Percentiles rank a stretch among this genome's conserved stretches.
Conservation (phyloP, 257 asterid species). For the Craterostigma plantagineum region DNA sequence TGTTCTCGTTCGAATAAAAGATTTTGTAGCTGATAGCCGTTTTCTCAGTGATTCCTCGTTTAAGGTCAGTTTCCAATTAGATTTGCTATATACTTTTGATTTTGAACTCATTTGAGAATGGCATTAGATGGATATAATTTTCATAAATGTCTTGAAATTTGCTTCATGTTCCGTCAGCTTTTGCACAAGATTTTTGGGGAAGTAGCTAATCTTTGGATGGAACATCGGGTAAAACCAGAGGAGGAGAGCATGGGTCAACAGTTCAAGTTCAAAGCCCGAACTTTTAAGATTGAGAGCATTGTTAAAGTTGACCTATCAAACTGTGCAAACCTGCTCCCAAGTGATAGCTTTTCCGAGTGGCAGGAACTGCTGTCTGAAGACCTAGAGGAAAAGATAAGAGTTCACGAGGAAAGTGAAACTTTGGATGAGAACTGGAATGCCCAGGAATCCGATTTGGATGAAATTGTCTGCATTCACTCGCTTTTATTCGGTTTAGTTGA, state of each 20-base stretch:
- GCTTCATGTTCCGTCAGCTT: slow-evolving; percentile 16
- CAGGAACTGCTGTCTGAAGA: slow-evolving; percentile 54
- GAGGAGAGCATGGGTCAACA: slow-evolving; percentile 34
- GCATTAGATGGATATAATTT: background rate
- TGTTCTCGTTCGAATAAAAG: slow-evolving; percentile 40
- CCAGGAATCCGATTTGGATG: slow-evolving; percentile 40
- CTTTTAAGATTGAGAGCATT: slow-evolving; percentile 55
- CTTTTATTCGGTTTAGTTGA: slow-evolving; percentile 70
- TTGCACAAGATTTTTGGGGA: slow-evolving; percentile 47
- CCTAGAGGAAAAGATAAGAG: slow-evolving; percentile 31
- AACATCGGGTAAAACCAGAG: slow-evolving; percentile 27
- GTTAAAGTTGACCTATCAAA: slow-evolving; percentile 57
- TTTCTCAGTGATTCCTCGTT: slow-evolving; percentile 42
- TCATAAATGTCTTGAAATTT: too few relatives aligned
- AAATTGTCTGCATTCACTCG: slow-evolving; percentile 46
- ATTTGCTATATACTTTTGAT: slow-evolving; percentile 1
- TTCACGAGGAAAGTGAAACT: slow-evolving; percentile 24
- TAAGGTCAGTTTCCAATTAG: slow-evolving; percentile 21
- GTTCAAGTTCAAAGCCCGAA: slow-evolving; percentile 67
- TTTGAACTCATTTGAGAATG: too few relatives aligned
- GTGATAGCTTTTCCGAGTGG: slow-evolving; percentile 61
- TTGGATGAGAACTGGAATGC: slow-evolving; percentile 50
- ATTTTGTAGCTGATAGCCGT: slow-evolving; percentile 36
- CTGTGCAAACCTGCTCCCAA: slow-evolving; percentile 28
- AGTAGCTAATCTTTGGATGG: slow-evolving; percentile 57